Evolutionary conservation across 2,329 filamentous ascomycete species (phyloP).

Genomic region (Fusarium longipes): DNA sequence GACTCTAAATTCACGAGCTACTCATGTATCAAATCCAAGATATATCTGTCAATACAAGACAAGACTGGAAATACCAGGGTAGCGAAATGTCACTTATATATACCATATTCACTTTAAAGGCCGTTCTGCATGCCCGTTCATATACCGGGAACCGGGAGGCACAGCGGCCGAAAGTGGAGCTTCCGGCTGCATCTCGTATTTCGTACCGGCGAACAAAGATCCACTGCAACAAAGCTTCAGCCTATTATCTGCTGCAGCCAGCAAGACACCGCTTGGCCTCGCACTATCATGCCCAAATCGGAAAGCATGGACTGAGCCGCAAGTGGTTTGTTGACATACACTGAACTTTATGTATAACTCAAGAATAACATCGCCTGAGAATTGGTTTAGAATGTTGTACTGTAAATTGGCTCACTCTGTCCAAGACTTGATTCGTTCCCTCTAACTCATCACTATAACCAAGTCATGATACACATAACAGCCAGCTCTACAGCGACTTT

Average conservation of each 20-base stretch:
- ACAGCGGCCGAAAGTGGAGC: constrained; percentile 25
- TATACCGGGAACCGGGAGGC: constrained; percentile 14
- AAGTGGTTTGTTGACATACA: neutral
- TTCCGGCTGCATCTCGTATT: constrained; percentile 34
- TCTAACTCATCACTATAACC: neutral
- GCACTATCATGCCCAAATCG: constrained; percentile 34
- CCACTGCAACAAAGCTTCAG: neutral
- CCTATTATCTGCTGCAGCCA: constrained; percentile 16
- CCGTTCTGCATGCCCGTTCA: neutral
- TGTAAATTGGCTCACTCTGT: too few species aligned
- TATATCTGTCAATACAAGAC: too few species aligned
- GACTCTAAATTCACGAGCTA: too few species aligned
- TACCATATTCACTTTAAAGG: neutral
- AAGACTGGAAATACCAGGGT: too few species aligned
- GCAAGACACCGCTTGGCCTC: constrained; percentile 9
- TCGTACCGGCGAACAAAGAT: constrained; percentile 29
- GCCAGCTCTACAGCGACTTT: fast-evolving
- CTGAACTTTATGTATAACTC: too few species aligned
- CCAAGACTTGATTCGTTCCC: neutral
- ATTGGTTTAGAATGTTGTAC: too few species aligned
- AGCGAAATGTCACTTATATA: neutral
- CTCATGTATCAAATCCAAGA: too few species aligned
- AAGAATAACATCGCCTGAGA: too few species aligned
- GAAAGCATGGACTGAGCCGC: neutral
- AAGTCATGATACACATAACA: neutral